Conservation (phyloP, 768 basidiomycete species). For the Boletus subcaerulescens region DNA sequence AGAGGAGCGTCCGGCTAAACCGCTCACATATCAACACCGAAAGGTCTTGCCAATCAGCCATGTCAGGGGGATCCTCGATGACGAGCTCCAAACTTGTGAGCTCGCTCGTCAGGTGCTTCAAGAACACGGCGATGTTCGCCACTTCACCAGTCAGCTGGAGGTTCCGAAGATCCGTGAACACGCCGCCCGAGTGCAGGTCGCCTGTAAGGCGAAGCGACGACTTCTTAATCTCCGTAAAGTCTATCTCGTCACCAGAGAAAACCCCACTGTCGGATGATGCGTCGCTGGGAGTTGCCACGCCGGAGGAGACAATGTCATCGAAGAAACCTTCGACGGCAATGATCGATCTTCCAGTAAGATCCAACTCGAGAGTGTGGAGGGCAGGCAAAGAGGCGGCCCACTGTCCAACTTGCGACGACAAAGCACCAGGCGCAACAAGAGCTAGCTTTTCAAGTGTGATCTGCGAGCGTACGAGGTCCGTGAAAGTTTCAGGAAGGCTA, state of each 20-base stretch:
- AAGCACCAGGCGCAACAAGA: constrained; percentile 72
- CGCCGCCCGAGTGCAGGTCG: constrained; percentile 52
- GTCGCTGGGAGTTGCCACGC: constrained; percentile 68
- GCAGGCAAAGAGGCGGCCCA: constrained; percentile 67
- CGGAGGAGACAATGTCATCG: constrained; percentile 64
- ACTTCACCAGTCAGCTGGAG: constrained; percentile 70
- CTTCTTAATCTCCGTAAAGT: constrained; percentile 73
- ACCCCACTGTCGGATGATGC: constrained; percentile 73
- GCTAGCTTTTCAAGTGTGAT: constrained; percentile 56
- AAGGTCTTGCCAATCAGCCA: constrained; percentile 73
- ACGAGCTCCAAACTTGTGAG: constrained; percentile 68
- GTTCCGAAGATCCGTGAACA: constrained; percentile 56
- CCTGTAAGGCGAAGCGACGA: constrained; percentile 63
- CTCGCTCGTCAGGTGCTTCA: constrained; percentile 65
- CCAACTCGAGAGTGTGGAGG: constrained; percentile 64
- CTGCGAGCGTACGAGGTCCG: constrained; percentile 61
- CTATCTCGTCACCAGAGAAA: constrained; percentile 73
- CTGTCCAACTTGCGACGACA: constrained; percentile 65
- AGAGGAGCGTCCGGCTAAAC: constrained; percentile 57
- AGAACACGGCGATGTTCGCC: constrained; percentile 66
- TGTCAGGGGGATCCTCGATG: constrained; percentile 77
- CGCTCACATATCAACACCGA: constrained; percentile 59
- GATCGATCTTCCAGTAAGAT: constrained; percentile 63
- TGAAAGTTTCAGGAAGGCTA: constrained; percentile 67
- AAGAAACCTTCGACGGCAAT: constrained; percentile 82